phyloP scores from a whole-genome alignment of 768 basidiomycete genomes.

The Lactifluus echinatus region DNA sequence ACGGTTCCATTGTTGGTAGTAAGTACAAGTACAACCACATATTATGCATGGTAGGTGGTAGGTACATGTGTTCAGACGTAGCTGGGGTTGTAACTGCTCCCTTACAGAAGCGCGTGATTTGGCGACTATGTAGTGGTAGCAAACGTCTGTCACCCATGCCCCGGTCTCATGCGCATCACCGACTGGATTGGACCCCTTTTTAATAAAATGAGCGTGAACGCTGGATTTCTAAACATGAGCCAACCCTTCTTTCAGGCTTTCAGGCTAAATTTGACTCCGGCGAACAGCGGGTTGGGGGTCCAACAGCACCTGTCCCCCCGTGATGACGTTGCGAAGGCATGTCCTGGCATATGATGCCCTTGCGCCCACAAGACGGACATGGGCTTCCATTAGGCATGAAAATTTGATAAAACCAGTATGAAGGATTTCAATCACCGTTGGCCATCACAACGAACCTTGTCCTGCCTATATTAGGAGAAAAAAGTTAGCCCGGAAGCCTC shows the following conservation, averaged over 20 bases:
- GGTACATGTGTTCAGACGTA: too few relatives aligned
- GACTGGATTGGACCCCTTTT: too few relatives aligned
- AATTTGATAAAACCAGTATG: background rate
- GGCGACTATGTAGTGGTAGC: too few relatives aligned
- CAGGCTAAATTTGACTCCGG: background rate
- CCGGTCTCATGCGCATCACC: background rate
- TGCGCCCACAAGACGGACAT: constrained; percentile 11
- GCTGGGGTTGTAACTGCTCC: too few relatives aligned
- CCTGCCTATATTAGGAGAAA: constrained; percentile 4
- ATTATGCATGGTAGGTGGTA: too few relatives aligned
- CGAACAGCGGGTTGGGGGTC: background rate
- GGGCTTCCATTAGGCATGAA: constrained; percentile 5
- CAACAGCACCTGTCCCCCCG: background rate
- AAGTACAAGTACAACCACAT: too few relatives aligned
- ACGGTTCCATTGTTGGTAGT: background rate
- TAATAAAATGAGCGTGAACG: background rate
- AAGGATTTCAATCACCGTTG: constrained; percentile 10
- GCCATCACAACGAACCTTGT: constrained; percentile 22
- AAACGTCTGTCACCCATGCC: too few relatives aligned
- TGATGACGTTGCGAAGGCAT: background rate
- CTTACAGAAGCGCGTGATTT: too few relatives aligned
- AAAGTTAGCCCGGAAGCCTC: background rate
- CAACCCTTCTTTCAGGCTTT: background rate
- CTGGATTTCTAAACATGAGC: background rate
- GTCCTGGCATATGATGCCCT: constrained; percentile 13